phyloP scores from a whole-genome alignment of 2,329 filamentous ascomycete species.

The Epichloe uncinata region DNA sequence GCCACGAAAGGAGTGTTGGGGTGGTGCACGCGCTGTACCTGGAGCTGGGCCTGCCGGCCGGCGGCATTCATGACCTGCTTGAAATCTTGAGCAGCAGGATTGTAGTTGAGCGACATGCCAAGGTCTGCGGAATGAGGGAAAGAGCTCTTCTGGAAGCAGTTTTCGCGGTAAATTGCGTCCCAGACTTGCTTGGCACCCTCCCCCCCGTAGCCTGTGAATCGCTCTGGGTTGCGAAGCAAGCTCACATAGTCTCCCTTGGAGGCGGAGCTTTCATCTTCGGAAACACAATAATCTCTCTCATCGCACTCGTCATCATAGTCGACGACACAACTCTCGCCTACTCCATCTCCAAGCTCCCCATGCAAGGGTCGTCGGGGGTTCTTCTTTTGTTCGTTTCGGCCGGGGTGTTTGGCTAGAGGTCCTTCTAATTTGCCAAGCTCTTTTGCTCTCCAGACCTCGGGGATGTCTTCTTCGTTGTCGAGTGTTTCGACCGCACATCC shows the following conservation, averaged over 20 bases:
- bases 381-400: constrained; percentile 57
- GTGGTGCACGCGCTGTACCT: constrained; percentile 30
- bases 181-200: constrained; percentile 79
- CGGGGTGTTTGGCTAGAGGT: constrained; percentile 80
- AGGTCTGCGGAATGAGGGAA: constrained; percentile 46
- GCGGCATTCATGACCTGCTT: constrained; percentile 46
- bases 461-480: constrained; percentile 90
- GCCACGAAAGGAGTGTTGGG: constrained; percentile 47
- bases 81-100: constrained; percentile 46
- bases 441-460: constrained; percentile 78
- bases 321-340: constrained; percentile 91
- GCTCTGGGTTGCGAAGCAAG: constrained; percentile 81
- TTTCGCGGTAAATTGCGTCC: constrained; percentile 94
- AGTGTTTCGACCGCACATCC: constrained; percentile 92
- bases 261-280: constrained; percentile 77
- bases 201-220: constrained; percentile 90
- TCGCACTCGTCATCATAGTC: constrained; percentile 97
- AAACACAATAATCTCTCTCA: constrained; percentile 90
- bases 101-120: constrained; percentile 31
- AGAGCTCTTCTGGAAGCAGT: constrained; percentile 70
- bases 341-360: constrained; percentile 69
- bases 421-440: constrained; percentile 88
- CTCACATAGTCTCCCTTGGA: constrained; percentile 95
- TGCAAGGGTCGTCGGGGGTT: constrained; percentile 61
- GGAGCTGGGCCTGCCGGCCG: constrained; percentile 47